Percentiles rank a stretch among this genome's conserved stretches.
Conservation (phyloP, 2,329 filamentous ascomycete genomes). For the Sporothrix sp. region DNA sequence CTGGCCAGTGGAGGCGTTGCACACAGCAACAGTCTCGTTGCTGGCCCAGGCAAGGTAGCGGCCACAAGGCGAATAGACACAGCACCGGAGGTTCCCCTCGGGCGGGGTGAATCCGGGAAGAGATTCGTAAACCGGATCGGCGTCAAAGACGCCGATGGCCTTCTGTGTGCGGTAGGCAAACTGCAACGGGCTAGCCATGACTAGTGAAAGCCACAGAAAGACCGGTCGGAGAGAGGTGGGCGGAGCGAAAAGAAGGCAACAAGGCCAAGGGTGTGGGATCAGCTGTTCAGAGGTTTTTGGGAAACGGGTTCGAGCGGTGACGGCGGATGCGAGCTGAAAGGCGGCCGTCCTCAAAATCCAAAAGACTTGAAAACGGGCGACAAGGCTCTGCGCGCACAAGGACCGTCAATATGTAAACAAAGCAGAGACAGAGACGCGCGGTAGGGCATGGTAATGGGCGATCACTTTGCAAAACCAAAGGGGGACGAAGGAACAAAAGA, state of each 20-base stretch:
- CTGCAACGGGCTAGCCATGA: conserved; percentile 89
- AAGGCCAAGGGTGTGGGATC: no score
- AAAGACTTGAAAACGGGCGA: no score
- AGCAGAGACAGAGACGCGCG: no score
- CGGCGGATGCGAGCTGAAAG: no score
- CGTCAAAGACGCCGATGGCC: conserved; percentile 88
- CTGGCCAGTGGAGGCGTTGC: conserved; percentile 70
- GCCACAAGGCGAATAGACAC: conserved; percentile 89
- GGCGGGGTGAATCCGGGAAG: conserved; percentile 77
- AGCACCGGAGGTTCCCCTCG: conserved; percentile 90
- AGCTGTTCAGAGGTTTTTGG: no score
- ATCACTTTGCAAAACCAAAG: no score
- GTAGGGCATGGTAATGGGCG: no score
- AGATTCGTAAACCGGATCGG: conserved; percentile 76
- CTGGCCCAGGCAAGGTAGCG: conserved; percentile 94
- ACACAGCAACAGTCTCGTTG: conserved; percentile 72
- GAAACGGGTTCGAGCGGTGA: not conserved
- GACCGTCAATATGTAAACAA: no score
- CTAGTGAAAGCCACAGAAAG: conserved; percentile 76
- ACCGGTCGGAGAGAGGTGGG: conserved; percentile 17
- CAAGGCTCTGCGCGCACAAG: no score
- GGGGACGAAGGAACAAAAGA: no score
- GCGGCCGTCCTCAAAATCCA: no score
- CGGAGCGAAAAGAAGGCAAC: not conserved
- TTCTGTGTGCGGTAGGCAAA: conserved; percentile 97